A percentile compares a stretch with the other conserved stretches of the same genome.
Conservation (phyloP, 2,329 filamentous ascomycete species). For the Myriosclerotinia scirpicola region DNA sequence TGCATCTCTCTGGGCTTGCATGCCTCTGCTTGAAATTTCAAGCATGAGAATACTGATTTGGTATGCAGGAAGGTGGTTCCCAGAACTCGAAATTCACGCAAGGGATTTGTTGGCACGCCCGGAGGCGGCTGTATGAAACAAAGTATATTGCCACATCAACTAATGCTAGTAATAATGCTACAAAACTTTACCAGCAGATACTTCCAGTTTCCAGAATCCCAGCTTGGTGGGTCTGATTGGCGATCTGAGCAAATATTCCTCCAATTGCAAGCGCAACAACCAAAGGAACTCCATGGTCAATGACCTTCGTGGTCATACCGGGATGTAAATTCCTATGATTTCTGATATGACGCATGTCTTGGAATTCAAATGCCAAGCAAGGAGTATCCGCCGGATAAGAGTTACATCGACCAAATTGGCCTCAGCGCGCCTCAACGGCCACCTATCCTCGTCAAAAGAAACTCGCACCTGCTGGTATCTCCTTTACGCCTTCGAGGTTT, state of each 20-base stretch:
- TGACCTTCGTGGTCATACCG: not conserved
- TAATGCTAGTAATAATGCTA: not conserved
- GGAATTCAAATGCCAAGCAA: too few species aligned
- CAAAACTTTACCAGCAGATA: not conserved
- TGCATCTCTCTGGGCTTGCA: conserved; percentile 86
- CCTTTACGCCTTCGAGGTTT: conserved; percentile 52
- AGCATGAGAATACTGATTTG: not conserved
- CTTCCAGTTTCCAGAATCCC: not conserved
- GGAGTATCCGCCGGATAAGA: too few species aligned
- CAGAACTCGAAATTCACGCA: not conserved
- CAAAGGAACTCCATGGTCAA: too few species aligned
- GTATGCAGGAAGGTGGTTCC: not conserved
- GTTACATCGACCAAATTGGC: too few species aligned
- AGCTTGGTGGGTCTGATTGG: not conserved
- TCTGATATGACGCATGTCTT: too few species aligned
- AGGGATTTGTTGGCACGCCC: not conserved
- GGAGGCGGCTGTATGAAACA: not conserved
- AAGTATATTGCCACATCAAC: not conserved
- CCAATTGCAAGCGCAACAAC: not conserved
- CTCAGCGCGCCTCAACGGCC: too few species aligned
- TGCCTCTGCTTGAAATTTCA: conserved; percentile 53
- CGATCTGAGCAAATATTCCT: not conserved
- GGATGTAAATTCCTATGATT: too few species aligned
- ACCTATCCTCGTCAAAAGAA: conserved; percentile 56
- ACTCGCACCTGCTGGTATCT: conserved; percentile 56